These are phyloP conservation scores for Clavispora fructus DNA, from an alignment of 805 yeast species.

Conservation along the genomic window DNA sequence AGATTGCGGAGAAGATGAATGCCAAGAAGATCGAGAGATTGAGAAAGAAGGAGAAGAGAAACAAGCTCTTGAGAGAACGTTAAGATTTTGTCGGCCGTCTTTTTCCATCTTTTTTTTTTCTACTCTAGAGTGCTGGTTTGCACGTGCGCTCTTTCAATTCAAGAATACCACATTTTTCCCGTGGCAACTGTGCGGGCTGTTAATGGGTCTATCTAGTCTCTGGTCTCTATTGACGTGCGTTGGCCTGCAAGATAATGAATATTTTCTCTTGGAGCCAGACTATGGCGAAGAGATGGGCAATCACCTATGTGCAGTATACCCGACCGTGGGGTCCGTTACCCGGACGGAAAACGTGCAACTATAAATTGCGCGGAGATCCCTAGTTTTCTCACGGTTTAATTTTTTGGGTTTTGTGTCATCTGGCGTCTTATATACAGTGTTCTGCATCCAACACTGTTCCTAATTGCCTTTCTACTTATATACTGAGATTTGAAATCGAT, in stretches of 20 bases:
- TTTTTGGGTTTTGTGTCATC: constrained; percentile 12
- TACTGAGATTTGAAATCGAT: background rate
- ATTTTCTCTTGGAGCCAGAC: background rate
- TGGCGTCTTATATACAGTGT: constrained; percentile 14
- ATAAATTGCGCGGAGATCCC: constrained; percentile 1
- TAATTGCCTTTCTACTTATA: background rate
- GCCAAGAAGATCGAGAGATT: constrained; percentile 87
- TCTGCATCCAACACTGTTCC: background rate
- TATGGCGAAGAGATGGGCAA: background rate
- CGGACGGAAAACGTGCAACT: constrained; percentile 1
- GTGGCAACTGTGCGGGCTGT: background rate
- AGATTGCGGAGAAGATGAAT: constrained; percentile 81
- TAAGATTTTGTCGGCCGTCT: constrained; percentile 16
- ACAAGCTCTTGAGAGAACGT: constrained; percentile 89
- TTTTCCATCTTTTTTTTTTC: background rate
- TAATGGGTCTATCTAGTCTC: background rate
- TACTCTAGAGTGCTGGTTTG: background rate
- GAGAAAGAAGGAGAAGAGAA: constrained; percentile 89
- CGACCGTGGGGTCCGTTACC: background rate
- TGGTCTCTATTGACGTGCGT: no score
- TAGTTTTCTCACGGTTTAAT: background rate
- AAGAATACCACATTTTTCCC: background rate
- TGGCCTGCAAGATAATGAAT: background rate
- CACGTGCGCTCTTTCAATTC: background rate
- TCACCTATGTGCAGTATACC: background rate